Evolutionary conservation across 352 stramenopile species (phyloP).

Genomic region (Globisporangium iwayamae): DNA sequence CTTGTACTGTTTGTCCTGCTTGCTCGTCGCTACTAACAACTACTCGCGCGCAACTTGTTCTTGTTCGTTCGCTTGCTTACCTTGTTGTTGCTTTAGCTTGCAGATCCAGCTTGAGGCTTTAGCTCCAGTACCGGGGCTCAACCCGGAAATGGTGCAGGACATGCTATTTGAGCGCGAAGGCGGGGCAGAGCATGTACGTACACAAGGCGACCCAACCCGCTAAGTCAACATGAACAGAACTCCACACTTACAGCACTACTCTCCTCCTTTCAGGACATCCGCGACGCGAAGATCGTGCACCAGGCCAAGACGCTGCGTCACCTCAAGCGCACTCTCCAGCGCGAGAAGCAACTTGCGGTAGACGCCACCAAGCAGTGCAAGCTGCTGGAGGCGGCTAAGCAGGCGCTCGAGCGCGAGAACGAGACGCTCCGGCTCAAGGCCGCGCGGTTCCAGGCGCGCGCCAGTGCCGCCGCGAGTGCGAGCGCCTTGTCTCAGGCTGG

Average conservation of each 20-base stretch:
- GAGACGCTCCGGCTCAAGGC: constrained; percentile 61
- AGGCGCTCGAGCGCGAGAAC: constrained; percentile 50
- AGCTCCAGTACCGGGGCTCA: constrained; percentile 57
- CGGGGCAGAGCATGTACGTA: constrained; percentile 45
- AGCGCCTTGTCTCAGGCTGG: not conserved
- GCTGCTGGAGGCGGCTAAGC: constrained; percentile 24
- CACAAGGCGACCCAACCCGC: not conserved
- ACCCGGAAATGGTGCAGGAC: constrained; percentile 46
- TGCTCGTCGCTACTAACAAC: not conserved
- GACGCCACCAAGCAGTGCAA: constrained; percentile 44
- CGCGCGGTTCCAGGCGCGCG: constrained; percentile 42
- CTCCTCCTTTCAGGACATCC: constrained; percentile 44
- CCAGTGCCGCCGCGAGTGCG: not conserved
- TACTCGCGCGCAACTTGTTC: not conserved
- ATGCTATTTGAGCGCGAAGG: constrained; percentile 60
- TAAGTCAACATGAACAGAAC: not conserved
- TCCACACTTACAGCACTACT: not conserved
- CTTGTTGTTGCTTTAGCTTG: constrained; percentile 26
- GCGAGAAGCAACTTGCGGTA: constrained; percentile 47
- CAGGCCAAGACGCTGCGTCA: constrained; percentile 65
- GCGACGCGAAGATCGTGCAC: constrained; percentile 75
- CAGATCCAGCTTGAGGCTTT: constrained; percentile 69
- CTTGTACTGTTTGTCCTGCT: not conserved
- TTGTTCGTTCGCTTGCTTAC: not conserved
- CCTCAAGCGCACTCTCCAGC: constrained; percentile 53